Evolutionary conservation across 2,329 filamentous ascomycete genomes (phyloP), one percentile per base, ranked within the genome.

Genomic region (Escovopsis weberi): DNA sequence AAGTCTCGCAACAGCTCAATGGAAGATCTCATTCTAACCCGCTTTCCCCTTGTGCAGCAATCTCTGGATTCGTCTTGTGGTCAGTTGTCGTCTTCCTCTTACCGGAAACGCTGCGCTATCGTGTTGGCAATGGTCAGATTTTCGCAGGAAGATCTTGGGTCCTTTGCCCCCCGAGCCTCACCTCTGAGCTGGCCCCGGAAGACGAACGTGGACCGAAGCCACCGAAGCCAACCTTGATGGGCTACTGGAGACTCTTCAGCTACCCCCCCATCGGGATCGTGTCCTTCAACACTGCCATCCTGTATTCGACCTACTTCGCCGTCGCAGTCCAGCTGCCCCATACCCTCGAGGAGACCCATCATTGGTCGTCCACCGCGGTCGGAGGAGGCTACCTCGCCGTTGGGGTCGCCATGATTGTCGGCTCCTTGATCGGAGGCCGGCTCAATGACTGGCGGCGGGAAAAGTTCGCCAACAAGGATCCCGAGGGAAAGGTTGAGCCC

Each of bases 31-130:
- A 9, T 32, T 32, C 8, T 9, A 11, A 32, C 8, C 28, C 28
- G 8, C 11, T 3, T 7, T 7, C 3, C 28, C 28, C 39, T 32
- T 4, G 4, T 9, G 7, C 8, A 57, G 59, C 54, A 9, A 55
- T 59, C 12, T 44, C 47, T 11, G 52, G 57, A 47, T 46, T 59
- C 50, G 23, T 54, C 4, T 54, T 65, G 18, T 56, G 45, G 48
- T 33, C 53, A 9, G 10, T 50, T 28, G 50, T 57, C 38, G 26
- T 57, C 18, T 48, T 68, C 41, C 59, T 57, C 43, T 62, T 69
- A 6, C 67, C 67, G 0, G 67, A 70, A 47, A 70, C 67, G 2
- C 54, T 69, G 8, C 60, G 66, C 26, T 57, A 59, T 5, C 51
- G 64, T 2, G 67, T 68, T 2, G 67, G 67, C 4, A 66, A 67